These are phyloP conservation scores for Pseudozyma sp. DNA, from an alignment of 1,284 basidiomycete species.

Conservation along the genomic window DNA sequence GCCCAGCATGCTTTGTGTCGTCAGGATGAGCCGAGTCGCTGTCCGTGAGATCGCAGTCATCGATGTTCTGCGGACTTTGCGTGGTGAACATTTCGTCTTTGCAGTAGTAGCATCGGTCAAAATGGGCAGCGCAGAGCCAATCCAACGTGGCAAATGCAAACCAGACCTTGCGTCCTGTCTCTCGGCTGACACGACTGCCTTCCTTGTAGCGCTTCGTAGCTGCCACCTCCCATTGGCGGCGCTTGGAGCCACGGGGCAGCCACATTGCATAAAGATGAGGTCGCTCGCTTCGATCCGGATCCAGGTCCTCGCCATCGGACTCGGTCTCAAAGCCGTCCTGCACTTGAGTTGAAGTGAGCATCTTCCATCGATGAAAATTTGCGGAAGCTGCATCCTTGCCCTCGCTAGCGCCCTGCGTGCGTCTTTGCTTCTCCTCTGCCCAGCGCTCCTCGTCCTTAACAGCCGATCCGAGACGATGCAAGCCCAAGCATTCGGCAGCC, in stretches of 20 bases:
- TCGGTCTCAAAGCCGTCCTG: slow-evolving; percentile 40
- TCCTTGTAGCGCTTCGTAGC: slow-evolving; percentile 42
- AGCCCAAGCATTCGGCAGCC: slow-evolving; percentile 48
- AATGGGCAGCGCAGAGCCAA: slow-evolving; percentile 39
- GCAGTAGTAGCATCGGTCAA: slow-evolving; percentile 44
- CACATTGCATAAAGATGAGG: slow-evolving; percentile 48
- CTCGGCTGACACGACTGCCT: slow-evolving; percentile 36
- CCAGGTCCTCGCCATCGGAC: slow-evolving; percentile 42
- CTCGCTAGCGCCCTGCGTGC: slow-evolving; percentile 3
- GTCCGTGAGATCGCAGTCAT: slow-evolving; percentile 51
- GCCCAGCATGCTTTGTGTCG: slow-evolving; percentile 8
- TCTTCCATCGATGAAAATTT: slow-evolving; percentile 39
- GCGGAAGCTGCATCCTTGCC: slow-evolving; percentile 16
- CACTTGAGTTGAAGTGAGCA: slow-evolving; percentile 36
- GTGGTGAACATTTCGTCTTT: slow-evolving; percentile 55
- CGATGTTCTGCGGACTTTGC: slow-evolving; percentile 54
- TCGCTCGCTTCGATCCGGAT: slow-evolving; percentile 31
- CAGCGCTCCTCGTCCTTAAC: slow-evolving; percentile 54
- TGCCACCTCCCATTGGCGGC: slow-evolving; percentile 19
- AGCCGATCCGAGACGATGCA: slow-evolving; percentile 55
- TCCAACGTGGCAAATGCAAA: slow-evolving; percentile 48
- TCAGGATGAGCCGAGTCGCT: slow-evolving; percentile 10
- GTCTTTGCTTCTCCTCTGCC: slow-evolving; percentile 30
- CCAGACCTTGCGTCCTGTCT: slow-evolving; percentile 49
- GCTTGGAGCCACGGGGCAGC: slow-evolving; percentile 27